phyloP scores from a whole-genome alignment of 768 basidiomycete species.

The Pholiota conissans region DNA sequence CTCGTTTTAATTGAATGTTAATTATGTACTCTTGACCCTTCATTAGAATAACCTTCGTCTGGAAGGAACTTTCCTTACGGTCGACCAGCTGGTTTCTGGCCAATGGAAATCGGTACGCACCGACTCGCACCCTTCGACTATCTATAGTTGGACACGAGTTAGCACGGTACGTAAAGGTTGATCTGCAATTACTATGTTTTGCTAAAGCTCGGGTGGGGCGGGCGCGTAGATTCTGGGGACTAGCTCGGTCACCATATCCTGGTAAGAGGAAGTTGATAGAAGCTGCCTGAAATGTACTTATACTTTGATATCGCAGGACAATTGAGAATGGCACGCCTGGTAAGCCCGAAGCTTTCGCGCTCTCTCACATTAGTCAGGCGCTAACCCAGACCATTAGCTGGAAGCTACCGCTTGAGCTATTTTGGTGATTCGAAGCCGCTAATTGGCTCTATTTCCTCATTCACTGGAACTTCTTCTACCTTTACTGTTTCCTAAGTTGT shows the following conservation, averaged over 20 bases:
- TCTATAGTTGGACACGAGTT: slow-evolving; percentile 62
- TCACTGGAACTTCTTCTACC: slow-evolving; percentile 59
- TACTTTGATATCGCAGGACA: slow-evolving; percentile 16
- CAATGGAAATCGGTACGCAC: slow-evolving; percentile 61
- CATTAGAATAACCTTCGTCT: slow-evolving; percentile 74
- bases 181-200: slow-evolving; percentile 1
- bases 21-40: slow-evolving; percentile 5
- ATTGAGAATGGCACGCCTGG: slow-evolving; percentile 52
- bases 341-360: slow-evolving; percentile 27
- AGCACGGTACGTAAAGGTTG: slow-evolving; percentile 41
- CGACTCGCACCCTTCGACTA: slow-evolving; percentile 80
- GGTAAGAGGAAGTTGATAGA: slow-evolving; percentile 40
- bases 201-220: slow-evolving; percentile 3
- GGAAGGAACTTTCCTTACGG: slow-evolving; percentile 69
- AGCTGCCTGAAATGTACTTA: slow-evolving; percentile 4
- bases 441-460: slow-evolving; percentile 60
- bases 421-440: slow-evolving; percentile 77
- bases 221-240: slow-evolving; percentile 49
- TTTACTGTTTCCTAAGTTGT: slow-evolving; percentile 47
- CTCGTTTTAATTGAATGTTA: not conserved
- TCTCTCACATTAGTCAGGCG: slow-evolving; percentile 10
- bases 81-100: slow-evolving; percentile 51
- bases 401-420: slow-evolving; percentile 70
- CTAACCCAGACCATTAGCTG: slow-evolving; percentile 36
- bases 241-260: slow-evolving; percentile 66